phyloP scores from a whole-genome alignment of 768 basidiomycete species.

The Lactarius sanguifluus region DNA sequence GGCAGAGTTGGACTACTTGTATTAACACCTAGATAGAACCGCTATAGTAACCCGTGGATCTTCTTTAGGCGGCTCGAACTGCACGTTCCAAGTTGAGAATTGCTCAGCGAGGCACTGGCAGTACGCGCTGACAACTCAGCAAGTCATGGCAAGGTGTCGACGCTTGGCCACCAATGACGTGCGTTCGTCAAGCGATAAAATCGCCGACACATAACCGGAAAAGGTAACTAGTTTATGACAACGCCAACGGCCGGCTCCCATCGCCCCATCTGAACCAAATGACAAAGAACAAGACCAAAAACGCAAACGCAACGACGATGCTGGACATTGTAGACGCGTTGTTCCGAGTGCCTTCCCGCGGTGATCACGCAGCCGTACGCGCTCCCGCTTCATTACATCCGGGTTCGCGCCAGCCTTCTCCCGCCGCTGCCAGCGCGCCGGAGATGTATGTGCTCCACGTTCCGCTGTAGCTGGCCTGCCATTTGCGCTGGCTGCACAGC shows the following conservation, averaged over 20 bases:
- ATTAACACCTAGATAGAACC: too few relatives aligned
- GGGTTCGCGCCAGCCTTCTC: constrained; percentile 51
- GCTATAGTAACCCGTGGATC: too few relatives aligned
- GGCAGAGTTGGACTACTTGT: too few relatives aligned
- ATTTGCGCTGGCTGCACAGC: constrained; percentile 75
- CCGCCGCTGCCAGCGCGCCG: constrained; percentile 53
- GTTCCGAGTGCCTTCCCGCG: constrained; percentile 49
- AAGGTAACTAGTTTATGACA: too few relatives aligned
- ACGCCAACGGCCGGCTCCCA: not conserved
- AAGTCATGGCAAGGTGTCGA: too few relatives aligned
- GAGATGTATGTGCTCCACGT: not conserved
- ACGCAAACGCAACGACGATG: constrained; percentile 66
- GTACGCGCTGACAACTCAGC: too few relatives aligned
- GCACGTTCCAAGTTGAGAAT: too few relatives aligned
- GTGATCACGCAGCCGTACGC: constrained; percentile 58
- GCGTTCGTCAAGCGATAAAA: too few relatives aligned
- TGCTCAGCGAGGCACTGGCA: too few relatives aligned
- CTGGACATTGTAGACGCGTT: constrained; percentile 52
- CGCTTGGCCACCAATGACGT: too few relatives aligned
- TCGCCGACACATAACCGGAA: too few relatives aligned
- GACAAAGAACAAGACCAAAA: constrained; percentile 65
- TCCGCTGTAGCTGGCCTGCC: constrained; percentile 67
- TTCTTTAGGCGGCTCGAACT: too few relatives aligned
- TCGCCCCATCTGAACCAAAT: constrained; percentile 54
- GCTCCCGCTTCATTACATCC: constrained; percentile 47